Conservation (phyloP, 768 basidiomycete species). For the Leccinum ochraceum region DNA sequence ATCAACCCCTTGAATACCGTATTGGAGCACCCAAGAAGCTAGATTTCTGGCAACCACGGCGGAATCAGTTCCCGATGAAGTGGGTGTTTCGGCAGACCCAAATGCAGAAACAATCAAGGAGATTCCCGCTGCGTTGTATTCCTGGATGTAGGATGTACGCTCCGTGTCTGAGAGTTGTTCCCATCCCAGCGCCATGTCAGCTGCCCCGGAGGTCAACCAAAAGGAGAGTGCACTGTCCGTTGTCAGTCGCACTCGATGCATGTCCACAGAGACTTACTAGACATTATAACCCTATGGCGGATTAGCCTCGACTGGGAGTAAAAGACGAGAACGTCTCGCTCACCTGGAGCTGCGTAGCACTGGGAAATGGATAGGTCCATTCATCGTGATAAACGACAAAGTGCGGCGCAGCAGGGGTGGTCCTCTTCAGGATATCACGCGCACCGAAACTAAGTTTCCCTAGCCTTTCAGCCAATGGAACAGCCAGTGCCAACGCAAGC, state of each 20-base stretch:
- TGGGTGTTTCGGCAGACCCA: constrained; percentile 42
- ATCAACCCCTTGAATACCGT: constrained; percentile 51
- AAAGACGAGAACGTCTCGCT: neutral
- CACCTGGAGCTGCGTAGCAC: constrained; percentile 44
- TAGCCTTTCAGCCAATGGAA: constrained; percentile 19
- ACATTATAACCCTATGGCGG: constrained; percentile 34
- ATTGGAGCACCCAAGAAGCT: constrained; percentile 46
- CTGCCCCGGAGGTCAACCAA: constrained; percentile 40
- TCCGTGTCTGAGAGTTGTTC: constrained; percentile 35
- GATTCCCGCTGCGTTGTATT: constrained; percentile 56
- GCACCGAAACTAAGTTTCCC: constrained; percentile 18
- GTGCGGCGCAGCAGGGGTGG: constrained; percentile 46
- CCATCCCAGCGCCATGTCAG: constrained; percentile 49
- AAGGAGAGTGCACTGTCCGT: constrained; percentile 40
- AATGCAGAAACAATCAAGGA: constrained; percentile 57
- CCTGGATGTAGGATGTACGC: constrained; percentile 43
- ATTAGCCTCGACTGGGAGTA: neutral
- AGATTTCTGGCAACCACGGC: constrained; percentile 40
- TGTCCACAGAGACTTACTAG: constrained; percentile 25
- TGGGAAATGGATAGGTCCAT: constrained; percentile 45
- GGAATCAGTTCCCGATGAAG: constrained; percentile 40
- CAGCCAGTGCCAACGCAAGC: too few species aligned
- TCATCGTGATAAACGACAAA: constrained; percentile 43
- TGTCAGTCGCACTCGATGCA: neutral
- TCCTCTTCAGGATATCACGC: constrained; percentile 17